Conservation (phyloP, 176 grass and related monocot species). For the Ampelocalamus luodianensis region DNA sequence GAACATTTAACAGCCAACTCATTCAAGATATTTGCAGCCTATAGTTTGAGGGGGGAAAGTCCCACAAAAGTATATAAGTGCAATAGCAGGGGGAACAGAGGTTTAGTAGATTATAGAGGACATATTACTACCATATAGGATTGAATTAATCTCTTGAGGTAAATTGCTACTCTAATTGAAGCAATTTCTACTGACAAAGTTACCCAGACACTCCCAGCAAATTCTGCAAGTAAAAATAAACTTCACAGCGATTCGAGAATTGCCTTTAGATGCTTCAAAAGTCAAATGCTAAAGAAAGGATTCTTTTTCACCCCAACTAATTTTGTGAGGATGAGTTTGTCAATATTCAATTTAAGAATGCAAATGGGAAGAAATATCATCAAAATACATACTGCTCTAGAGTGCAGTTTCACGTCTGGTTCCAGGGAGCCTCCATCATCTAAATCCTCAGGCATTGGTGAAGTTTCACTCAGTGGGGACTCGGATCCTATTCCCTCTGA, state of each 20-base stretch:
- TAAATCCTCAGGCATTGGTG: slow-evolving; percentile 58
- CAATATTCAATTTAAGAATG: slow-evolving; percentile 32
- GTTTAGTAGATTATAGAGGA: slow-evolving; percentile 2
- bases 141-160: slow-evolving; percentile 26
- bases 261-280: slow-evolving; percentile 28
- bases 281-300: slow-evolving; percentile 27
- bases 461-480: slow-evolving; percentile 72
- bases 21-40: slow-evolving; percentile 31
- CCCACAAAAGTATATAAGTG: background rate
- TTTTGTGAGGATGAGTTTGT: slow-evolving; percentile 12
- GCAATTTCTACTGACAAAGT: slow-evolving; percentile 18
- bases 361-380: slow-evolving; percentile 34
- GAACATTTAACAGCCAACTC: slow-evolving; percentile 10
- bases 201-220: background rate
- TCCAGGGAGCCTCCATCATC: slow-evolving; percentile 70
- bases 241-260: slow-evolving; percentile 35
- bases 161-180: slow-evolving; percentile 24
- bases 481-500: slow-evolving; percentile 87
- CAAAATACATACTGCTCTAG: slow-evolving; percentile 79
- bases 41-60: background rate
- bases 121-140: slow-evolving; percentile 25
- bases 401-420: slow-evolving; percentile 84
- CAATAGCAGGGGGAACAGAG: slow-evolving; percentile 16
- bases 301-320: slow-evolving; percentile 3
- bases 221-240: slow-evolving; percentile 26